Evolutionary conservation across 2,329 filamentous ascomycete genomes (phyloP), one percentile per base, ranked within the genome.

Genomic region (Arthrinium phaeospermum): DNA sequence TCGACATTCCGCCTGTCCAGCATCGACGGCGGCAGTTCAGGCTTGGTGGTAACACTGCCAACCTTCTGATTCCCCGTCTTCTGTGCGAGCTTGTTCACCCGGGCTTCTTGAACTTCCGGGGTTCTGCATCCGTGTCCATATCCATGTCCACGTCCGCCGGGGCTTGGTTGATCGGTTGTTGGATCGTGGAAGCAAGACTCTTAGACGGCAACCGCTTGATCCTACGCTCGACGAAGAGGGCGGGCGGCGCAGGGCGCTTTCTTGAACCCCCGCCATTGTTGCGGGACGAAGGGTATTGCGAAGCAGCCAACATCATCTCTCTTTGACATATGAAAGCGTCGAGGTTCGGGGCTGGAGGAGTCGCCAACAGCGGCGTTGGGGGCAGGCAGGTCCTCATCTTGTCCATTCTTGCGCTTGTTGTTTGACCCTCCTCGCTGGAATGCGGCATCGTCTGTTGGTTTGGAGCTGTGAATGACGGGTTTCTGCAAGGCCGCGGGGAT

Each of bases 271-370:
- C 81, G 7, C 80, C 72, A 53, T 76, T 74, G 14, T 76, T 67
- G 72, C 57, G 81, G 72, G 44, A 76, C 2, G 69, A 44, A 71
- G 61, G 77, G 75, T 76, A 75, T 61, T 77, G 73, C 34, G 75
- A 72, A 2, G 75, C 34, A 13, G 77, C 76, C 44, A 82, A 76
- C 72, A 82, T 79, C 78, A 86, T 82, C 72, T 85, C 82, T 69
- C 72, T 85, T 83, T 22, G 88, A 89, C 73, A 91, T 86, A 76
- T 90, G 89, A 73, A 90, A 91, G 57, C 86, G 84, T 71, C 89
- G 85, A 16, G 84, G 86, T 75, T 86, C 84, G 19, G 79, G 69
- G 16, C 73, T 24, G 10, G 75, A n/a, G 70, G 69, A 30, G 8
- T 14, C 14, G 14, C 70, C 75, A 44, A 57, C 71, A 30, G 74